These are phyloP conservation scores for Gautieria morchelliformis DNA, from an alignment of 768 basidiomycete species.

Conservation along the genomic window DNA sequence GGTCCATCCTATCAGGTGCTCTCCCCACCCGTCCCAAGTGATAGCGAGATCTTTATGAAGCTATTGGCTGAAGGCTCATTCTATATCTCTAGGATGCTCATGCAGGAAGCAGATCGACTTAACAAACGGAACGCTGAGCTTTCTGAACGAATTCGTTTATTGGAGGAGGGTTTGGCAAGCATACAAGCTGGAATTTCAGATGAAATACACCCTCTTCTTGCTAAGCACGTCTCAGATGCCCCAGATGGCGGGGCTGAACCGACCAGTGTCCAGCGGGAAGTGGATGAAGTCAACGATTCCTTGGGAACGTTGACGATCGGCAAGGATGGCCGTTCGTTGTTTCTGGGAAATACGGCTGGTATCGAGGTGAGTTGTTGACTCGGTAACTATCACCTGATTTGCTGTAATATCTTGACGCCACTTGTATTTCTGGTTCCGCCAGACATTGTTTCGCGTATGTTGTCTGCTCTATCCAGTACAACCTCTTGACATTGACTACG, in stretches of 20 bases:
- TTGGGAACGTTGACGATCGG: constrained; percentile 5
- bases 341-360: constrained; percentile 5
- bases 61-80: too few species aligned
- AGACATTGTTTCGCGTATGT: constrained; percentile 4
- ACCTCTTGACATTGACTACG: too few species aligned
- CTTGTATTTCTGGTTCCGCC: background rate
- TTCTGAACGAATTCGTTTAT: constrained; percentile 4
- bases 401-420: too few species aligned
- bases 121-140: constrained; percentile 7
- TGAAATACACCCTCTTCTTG: constrained; percentile 9
- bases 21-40: constrained; percentile 9
- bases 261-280: background rate
- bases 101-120: constrained; percentile 6
- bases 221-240: background rate
- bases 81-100: background rate
- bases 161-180: constrained; percentile 9
- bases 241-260: background rate
- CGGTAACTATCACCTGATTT: too few species aligned
- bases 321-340: constrained; percentile 1
- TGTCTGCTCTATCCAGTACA: background rate
- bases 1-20: background rate
- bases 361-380: background rate
- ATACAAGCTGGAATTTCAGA: constrained; percentile 9
- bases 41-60: background rate
- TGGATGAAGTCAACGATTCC: constrained; percentile 6